Evolutionary conservation across 1,284 basidiomycete species (phyloP), one percentile per base, ranked within the genome.

Genomic region (Ustilago bromivora): DNA sequence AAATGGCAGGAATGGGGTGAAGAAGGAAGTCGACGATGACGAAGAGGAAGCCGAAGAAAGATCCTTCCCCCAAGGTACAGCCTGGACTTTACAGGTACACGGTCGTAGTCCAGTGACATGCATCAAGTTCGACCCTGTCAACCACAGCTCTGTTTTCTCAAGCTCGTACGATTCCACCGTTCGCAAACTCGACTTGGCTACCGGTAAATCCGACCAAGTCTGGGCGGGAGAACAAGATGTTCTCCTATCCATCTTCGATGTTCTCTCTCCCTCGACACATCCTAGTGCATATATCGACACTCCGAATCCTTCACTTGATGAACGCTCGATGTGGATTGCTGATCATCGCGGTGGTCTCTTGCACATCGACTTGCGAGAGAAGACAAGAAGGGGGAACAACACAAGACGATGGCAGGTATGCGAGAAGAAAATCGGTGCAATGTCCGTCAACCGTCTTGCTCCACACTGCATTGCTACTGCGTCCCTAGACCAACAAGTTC

Each of bases 351-450:
- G 84, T 7, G 84, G 83, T 0, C 52, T 85, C 17, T 57, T 79
- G 6, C 79, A 82, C 58, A 62, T 84, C n/a, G 84, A 85, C 31
- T n/a, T 80, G 40, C 74, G 84, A 23, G 73, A 78, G 43, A 63
- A 59, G 31, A 53, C 47, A 7, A 64, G 76, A 4, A 38, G 68
- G 4, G 67, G 73, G 9, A 61, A 66, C 57, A 61, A 53, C 12
- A 71, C 59, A 4, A 61, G 73, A 11, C 63, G 84, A 15, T 85
- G 84, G 84, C 83, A 85, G 59, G 77, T 84, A 11, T 81, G 79
- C 66, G 84, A 85, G 41, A 85, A 85, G 62, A 85, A 82, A 75
- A 82, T 85, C 64, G 84, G 84, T 28, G 82, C 79, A 40, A 71
- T 85, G 66, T 79, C 84, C n/a, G 73, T 85, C 52, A 84, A 85